Base-by-base conservation (phyloP, 805 yeast genomes). In the Candida boleticola region DNA sequence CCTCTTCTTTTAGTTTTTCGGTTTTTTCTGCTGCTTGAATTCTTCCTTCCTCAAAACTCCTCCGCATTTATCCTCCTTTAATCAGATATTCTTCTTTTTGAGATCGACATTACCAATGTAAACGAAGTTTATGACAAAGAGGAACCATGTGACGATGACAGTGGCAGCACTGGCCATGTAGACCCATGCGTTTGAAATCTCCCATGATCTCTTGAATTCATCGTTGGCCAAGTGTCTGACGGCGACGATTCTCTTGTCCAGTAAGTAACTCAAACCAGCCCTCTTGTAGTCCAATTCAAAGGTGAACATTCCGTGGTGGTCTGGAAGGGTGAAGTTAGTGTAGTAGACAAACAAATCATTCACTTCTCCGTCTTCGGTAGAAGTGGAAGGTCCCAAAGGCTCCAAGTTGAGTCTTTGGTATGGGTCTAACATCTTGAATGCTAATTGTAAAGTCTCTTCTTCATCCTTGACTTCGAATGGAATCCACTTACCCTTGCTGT, bases 281-380 rank as follows among this genome's bases (percentile, higher is more conserved):
- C 96, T 81, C 60, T 77, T 77, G 70, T 90, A 90, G 54, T 85
- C 84, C 36, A 85, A 73, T 47, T 75, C 74, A 61, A 87, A 89
- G 2, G 97, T 86, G 68, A 89, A 93, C 77, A 93, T 85, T 43
- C 99, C 99, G 64, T 93, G 96, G 57, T 89, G 97, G 63, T 92
- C 97, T 18, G 99, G 99, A 29, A 89, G 65, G 36, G 74, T 75
- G 64, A 93, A 89, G 40, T 69, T 64, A 16, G 77, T 70, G 17
- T 64, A 66, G 55, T 79, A 82, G 16, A 68, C 59, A 37, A 60
- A 66, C 30, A 74, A 55, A 55, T 80, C 83, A n/a, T 74, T 63
- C 4, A 68, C 62, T 2, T 53, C 56, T 10, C 66, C 67, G 23
- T 66, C 65, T 5, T 54, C 61, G 1, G 55, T 41, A 2, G 68